phyloP scores from a whole-genome alignment of 139 green algal genomes.

The Volvox reticuliferus region DNA sequence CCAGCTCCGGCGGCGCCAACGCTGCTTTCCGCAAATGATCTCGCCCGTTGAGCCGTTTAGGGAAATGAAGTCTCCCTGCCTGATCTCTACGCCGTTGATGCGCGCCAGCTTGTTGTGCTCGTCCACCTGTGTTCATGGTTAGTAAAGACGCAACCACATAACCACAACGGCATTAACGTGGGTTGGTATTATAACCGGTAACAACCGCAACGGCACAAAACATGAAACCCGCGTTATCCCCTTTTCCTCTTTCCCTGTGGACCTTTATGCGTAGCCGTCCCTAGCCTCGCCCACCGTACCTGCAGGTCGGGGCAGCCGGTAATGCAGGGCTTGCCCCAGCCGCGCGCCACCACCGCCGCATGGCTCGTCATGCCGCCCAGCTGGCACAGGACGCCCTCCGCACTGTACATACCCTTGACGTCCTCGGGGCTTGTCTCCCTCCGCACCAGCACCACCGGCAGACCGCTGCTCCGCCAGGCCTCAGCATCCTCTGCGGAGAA shows the following conservation, averaged over 20 bases:
- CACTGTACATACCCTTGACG: slow-evolving; percentile 81
- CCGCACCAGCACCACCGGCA: slow-evolving; percentile 81
- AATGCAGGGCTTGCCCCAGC: slow-evolving; percentile 93
- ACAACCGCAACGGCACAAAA: too few relatives aligned
- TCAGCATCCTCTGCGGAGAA: slow-evolving; percentile 90
- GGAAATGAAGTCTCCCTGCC: slow-evolving; percentile 84
- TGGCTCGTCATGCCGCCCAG: slow-evolving; percentile 92
- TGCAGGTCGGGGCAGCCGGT: slow-evolving; percentile 80
- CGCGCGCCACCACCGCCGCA: slow-evolving; percentile 90
- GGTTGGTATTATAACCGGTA: too few relatives aligned
- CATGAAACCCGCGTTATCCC: too few relatives aligned
- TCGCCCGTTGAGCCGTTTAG: slow-evolving; percentile 88
- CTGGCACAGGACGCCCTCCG: slow-evolving; percentile 87
- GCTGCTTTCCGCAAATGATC: slow-evolving; percentile 79
- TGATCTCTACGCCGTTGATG: slow-evolving; percentile 61
- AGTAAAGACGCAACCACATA: too few relatives aligned
- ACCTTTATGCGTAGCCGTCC: too few relatives aligned
- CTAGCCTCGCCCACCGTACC: too few relatives aligned
- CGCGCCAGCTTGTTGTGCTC: slow-evolving; percentile 47
- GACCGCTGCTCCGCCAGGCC: slow-evolving; percentile 66
- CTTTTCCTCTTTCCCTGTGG: too few relatives aligned
- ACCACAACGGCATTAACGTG: too few relatives aligned
- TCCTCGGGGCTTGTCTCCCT: slow-evolving; percentile 91
- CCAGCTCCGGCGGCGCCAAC: slow-evolving; percentile 52
- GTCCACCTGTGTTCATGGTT: slow-evolving; percentile 46